These are phyloP conservation scores for Lobulomyces angularis DNA, from an alignment of 192 early-diverging fungal genomes.

Conservation along the genomic window DNA sequence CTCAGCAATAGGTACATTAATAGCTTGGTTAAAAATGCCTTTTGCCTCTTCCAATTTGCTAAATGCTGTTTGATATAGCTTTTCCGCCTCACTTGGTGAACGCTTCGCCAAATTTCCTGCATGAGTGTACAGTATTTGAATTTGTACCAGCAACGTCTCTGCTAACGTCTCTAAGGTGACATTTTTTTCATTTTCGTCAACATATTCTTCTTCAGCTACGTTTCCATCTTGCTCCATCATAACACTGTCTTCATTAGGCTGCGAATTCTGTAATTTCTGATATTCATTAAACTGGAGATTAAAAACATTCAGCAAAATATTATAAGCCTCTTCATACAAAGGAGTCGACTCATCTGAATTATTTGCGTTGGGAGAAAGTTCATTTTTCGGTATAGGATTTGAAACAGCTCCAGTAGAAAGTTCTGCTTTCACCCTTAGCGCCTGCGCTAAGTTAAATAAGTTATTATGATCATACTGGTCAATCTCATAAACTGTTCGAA, in stretches of 20 bases:
- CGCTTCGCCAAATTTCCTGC: conserved; percentile 8
- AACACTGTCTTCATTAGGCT: not conserved
- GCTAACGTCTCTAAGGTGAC: conserved; percentile 11
- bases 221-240: conserved; percentile 5
- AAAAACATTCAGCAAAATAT: too few relatives aligned
- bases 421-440: conserved; percentile 43
- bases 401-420: conserved; percentile 20
- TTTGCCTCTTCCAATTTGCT: conserved; percentile 9
- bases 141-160: conserved; percentile 27
- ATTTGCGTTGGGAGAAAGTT: not conserved
- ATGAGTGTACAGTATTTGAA: conserved; percentile 15
- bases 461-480: conserved; percentile 33
- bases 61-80: conserved; percentile 9
- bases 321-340: too few relatives aligned
- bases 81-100: conserved; percentile 4
- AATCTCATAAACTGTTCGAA: conserved; percentile 29
- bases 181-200: conserved; percentile 3
- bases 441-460: conserved; percentile 59
- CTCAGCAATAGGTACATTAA: too few relatives aligned
- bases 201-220: conserved; percentile 12
- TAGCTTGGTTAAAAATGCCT: conserved; percentile 4
- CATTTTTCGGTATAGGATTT: not conserved
- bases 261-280: too few relatives aligned
- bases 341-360: not conserved
- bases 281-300: too few relatives aligned